Percentiles rank a stretch among this genome's conserved stretches.
Evolutionary conservation across 768 basidiomycete species (phyloP).

Genomic region (Hygrophorus pudorinus): DNA sequence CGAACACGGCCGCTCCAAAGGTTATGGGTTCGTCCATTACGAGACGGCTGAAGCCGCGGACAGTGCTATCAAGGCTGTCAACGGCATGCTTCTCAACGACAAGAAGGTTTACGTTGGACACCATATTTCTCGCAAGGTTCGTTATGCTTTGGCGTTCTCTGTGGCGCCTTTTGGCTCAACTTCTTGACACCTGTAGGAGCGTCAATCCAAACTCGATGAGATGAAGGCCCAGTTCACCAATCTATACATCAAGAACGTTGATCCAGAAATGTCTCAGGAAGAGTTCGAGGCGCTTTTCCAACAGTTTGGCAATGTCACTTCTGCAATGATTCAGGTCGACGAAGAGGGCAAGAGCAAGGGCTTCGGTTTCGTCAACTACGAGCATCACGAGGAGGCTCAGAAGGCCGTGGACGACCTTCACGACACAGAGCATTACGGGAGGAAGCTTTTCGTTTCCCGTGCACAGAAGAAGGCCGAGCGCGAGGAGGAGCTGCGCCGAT

Average conservation of each 20-base stretch:
- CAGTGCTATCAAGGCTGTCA: conserved; percentile 94
- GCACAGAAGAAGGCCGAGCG: conserved; percentile 99
- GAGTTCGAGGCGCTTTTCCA: conserved; percentile 80
- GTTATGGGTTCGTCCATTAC: conserved; percentile 99
- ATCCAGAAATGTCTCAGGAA: conserved; percentile 70
- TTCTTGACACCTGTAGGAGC: conserved; percentile 45
- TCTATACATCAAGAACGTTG: conserved; percentile 96
- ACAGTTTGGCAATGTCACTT: conserved; percentile 76
- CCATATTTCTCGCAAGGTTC: conserved; percentile 91
- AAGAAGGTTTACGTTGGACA: conserved; percentile 99
- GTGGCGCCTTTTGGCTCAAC: background rate
- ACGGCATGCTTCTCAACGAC: conserved; percentile 98
- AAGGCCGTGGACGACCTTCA: conserved; percentile 83
- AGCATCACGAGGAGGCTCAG: conserved; percentile 85
- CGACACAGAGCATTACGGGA: conserved; percentile 75
- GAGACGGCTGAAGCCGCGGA: conserved; percentile 96
- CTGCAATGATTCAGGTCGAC: conserved; percentile 75
- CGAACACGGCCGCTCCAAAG: conserved; percentile 90
- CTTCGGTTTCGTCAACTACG: conserved; percentile 98
- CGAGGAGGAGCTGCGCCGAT: conserved; percentile 89
- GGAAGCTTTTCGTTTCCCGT: conserved; percentile 89
- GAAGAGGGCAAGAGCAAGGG: conserved; percentile 91
- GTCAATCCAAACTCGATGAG: conserved; percentile 97
- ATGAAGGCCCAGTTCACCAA: conserved; percentile 97
- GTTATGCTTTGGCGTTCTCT: conserved; percentile 10